Percentiles rank a stretch among this genome's conserved stretches.
Conservation (phyloP, 805 yeast species). For the Wickerhamomyces hampshirensis region DNA sequence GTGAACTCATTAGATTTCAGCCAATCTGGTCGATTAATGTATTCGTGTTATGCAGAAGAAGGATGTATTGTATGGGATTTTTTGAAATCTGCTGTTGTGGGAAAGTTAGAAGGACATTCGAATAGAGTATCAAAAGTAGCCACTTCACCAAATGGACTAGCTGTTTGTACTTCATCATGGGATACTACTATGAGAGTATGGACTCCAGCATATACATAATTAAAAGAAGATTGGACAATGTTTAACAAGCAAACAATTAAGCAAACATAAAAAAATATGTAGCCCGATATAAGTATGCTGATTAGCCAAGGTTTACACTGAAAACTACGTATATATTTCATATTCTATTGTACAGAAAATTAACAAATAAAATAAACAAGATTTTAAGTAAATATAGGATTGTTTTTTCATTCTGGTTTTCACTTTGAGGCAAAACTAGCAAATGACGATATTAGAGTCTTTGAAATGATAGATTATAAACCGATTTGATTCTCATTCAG, state of each 20-base stretch:
- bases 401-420: too few species aligned
- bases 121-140: constrained; percentile 59
- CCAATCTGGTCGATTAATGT: constrained; percentile 66
- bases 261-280: too few species aligned
- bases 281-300: too few species aligned
- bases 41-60: constrained; percentile 69
- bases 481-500: constrained; percentile 20
- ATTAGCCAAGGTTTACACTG: too few species aligned
- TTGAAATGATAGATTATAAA: too few species aligned
- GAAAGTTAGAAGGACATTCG: constrained; percentile 59
- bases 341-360: too few species aligned
- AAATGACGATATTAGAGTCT: too few species aligned
- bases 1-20: constrained; percentile 71
- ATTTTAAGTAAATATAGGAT: too few species aligned
- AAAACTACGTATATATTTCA: too few species aligned
- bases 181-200: constrained; percentile 69
- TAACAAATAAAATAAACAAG: too few species aligned
- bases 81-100: constrained; percentile 59
- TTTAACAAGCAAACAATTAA: too few species aligned
- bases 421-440: too few species aligned
- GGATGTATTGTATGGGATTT: constrained; percentile 79
- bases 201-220: constrained; percentile 33
- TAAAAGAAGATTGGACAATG: neutral
- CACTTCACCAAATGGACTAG: constrained; percentile 70
- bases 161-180: constrained; percentile 77